These are phyloP conservation scores for Drechslerella dactyloides DNA, from an alignment of 2,329 filamentous ascomycete species.

Conservation along the genomic window DNA sequence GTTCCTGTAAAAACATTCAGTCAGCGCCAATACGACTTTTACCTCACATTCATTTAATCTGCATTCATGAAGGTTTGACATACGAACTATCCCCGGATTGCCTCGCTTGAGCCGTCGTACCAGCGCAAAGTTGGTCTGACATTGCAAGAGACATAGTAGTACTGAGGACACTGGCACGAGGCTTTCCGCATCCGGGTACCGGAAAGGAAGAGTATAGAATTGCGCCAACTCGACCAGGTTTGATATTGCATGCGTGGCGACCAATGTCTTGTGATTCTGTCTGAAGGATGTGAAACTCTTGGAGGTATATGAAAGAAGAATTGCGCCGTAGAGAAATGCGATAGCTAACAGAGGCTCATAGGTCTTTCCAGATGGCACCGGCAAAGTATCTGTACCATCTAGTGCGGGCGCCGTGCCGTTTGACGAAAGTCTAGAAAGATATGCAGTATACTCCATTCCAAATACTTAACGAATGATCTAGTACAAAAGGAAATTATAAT, in stretches of 20 bases:
- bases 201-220: conserved; percentile 27
- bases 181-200: conserved; percentile 9
- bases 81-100: conserved; percentile 27
- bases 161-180: conserved; percentile 14
- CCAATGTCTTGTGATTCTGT: conserved; percentile 19
- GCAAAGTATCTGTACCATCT: neutral
- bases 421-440: neutral
- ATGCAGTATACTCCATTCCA: conserved; percentile 9
- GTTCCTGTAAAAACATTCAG: conserved; percentile 7
- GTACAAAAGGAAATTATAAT: too few relatives aligned
- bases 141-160: conserved; percentile 21
- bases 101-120: conserved; percentile 29
- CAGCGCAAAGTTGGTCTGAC: conserved; percentile 26
- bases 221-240: conserved; percentile 24
- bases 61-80: neutral
- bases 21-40: too few relatives aligned
- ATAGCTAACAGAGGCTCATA: conserved; percentile 27
- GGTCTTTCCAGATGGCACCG: conserved; percentile 6
- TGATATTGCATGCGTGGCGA: conserved; percentile 12
- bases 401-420: conserved; percentile 8
- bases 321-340: conserved; percentile 15
- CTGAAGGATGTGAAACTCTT: conserved; percentile 28
- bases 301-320: conserved; percentile 20
- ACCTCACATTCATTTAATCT: too few relatives aligned
- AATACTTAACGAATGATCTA: neutral